Base-by-base conservation (phyloP, 495 filamentous ascomycete genomes). In the Hypoxylon rickii region DNA sequence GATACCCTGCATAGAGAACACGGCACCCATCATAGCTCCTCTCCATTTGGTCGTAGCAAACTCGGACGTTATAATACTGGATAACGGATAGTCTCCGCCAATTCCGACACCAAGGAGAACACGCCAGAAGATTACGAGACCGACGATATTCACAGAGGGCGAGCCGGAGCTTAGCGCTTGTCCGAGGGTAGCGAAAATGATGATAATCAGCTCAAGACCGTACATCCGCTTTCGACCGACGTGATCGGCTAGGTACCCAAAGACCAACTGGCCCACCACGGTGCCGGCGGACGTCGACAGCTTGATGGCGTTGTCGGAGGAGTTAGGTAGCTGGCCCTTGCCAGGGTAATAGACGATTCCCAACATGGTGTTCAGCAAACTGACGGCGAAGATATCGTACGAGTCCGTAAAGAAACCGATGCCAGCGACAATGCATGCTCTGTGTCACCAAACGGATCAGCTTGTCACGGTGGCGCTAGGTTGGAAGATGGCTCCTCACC, bases 111-210 rank as follows among this genome's bases (percentile, higher is more conserved):
- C 87, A 85, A 93, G 91, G 6, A 96, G 65, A 0, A 95, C 83
- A 70, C 91, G 86, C 91, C 91, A 96, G 79, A 96, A 96, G 67
- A 92, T 83, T 37, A 95, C 79, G 47, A 92, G 56, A 45, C 90
- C 91, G 41, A 87, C 77, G 45, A 95, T 83, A 22, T 86, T 80
- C 46, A 92, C 81, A 1, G 83, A 81, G 10, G 75, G 77, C n/a
- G 88, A 90, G 20, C 72, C 69, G 7, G 87, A 84, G n/a, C 84
- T 68, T 38, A 95, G 76, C 37, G 87, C 69, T 70, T 93, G 89
- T 44, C 87, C 89, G 36, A 96, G 73, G 15, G 89, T 94, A 5
- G 89, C 86, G 55, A 89, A 81, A 68, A 95, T 95, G 71, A 96
- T 94, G 58, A 96, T 73, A 64, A 94, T 90, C 58, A 96, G 73